These are phyloP conservation scores for Sinapis alba DNA, from an alignment of 441 rosid genomes.

Conservation along the genomic window DNA sequence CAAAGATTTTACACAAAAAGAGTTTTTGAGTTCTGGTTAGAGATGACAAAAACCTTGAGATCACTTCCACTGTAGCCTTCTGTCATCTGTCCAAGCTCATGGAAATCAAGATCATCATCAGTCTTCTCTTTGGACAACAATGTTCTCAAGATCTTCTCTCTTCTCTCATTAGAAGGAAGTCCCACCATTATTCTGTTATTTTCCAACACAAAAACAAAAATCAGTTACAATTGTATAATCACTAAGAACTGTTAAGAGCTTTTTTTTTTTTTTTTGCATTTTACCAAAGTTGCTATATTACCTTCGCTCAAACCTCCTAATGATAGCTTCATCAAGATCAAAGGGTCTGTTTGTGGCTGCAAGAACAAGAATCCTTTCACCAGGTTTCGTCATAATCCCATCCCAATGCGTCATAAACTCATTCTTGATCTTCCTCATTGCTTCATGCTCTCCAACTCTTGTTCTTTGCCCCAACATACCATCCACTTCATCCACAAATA, in stretches of 20 bases:
- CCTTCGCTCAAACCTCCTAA: slow-evolving; percentile 26
- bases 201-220: too few species aligned
- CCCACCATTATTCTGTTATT: slow-evolving; percentile 80
- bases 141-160: slow-evolving; percentile 80
- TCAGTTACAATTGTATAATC: too few species aligned
- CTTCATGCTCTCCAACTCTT: background rate
- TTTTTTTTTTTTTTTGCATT: too few species aligned
- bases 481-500: background rate
- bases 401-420: background rate
- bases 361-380: background rate
- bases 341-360: background rate
- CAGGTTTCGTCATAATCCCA: background rate
- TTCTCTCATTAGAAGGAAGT: slow-evolving; percentile 69
- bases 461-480: background rate
- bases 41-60: background rate
- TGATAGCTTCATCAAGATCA: background rate
- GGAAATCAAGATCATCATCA: slow-evolving; percentile 64
- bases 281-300: background rate
- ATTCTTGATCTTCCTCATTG: background rate
- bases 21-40: slow-evolving; percentile 23
- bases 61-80: slow-evolving; percentile 89
- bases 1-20: slow-evolving; percentile 34
- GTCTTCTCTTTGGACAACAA: slow-evolving; percentile 73
- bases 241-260: background rate
- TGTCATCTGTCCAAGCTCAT: slow-evolving; percentile 76